Conservation (phyloP, 2,329 filamentous ascomycete genomes). For the Lachnellula occidentalis region DNA sequence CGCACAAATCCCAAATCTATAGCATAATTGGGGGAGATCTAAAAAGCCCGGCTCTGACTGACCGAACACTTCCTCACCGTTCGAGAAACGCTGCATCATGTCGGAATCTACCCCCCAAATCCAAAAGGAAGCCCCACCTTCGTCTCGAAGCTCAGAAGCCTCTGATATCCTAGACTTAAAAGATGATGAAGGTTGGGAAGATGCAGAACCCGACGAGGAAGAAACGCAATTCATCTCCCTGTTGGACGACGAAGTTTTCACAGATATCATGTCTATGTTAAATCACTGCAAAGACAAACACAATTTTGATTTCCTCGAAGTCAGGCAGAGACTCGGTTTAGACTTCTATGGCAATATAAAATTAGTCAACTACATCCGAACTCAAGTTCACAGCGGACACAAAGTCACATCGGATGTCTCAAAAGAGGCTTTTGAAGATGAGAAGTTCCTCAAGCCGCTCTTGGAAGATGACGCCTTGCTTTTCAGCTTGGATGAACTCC, state of each 20-base stretch:
- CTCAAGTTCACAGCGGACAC: constrained; percentile 41
- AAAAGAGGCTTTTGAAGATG: constrained; percentile 61
- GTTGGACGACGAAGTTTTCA: constrained; percentile 61
- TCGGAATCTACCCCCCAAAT: constrained; percentile 9
- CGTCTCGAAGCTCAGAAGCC: constrained; percentile 36
- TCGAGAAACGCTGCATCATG: constrained; percentile 12
- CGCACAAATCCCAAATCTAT: background rate
- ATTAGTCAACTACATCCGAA: constrained; percentile 63
- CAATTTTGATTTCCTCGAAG: constrained; percentile 60
- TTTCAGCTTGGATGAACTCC: constrained; percentile 78
- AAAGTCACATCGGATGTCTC: constrained; percentile 45
- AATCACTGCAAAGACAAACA: constrained; percentile 61
- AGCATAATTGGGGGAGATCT: background rate
- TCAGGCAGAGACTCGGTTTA: constrained; percentile 51
- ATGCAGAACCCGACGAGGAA: constrained; percentile 57
- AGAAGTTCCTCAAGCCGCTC: constrained; percentile 76
- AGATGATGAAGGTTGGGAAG: constrained; percentile 49
- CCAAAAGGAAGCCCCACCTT: constrained; percentile 19
- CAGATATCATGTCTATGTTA: constrained; percentile 60
- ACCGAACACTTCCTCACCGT: background rate
- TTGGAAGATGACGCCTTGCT: constrained; percentile 86
- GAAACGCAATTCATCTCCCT: constrained; percentile 61
- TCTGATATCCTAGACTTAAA: constrained; percentile 38
- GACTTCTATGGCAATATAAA: constrained; percentile 72
- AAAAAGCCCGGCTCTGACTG: background rate